Evolutionary conservation across 2,329 filamentous ascomycete genomes (phyloP).

Genomic region (Fusarium mexicanum): DNA sequence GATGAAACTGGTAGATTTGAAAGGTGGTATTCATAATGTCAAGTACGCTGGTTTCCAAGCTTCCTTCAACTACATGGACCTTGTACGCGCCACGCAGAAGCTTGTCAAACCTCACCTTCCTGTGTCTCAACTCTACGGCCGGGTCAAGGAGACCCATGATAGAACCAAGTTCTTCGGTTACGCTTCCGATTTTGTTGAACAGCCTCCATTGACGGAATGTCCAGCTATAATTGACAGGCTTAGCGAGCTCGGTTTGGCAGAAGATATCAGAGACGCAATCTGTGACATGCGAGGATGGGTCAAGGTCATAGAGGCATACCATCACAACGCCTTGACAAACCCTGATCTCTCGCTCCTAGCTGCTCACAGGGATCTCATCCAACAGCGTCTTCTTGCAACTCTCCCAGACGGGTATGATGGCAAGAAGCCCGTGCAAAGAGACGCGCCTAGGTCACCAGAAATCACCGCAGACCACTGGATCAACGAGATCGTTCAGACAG

Average conservation of each 20-base stretch:
- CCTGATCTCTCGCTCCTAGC: neutral
- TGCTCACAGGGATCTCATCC: conserved; percentile 7
- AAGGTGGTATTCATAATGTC: neutral
- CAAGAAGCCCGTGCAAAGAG: neutral
- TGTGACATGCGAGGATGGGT: neutral
- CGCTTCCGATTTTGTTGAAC: neutral
- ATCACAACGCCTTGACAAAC: neutral
- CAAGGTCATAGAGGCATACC: neutral
- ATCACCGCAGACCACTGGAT: neutral
- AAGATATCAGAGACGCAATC: neutral
- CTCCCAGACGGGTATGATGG: neutral
- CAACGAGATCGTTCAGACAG: neutral
- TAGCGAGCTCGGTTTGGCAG: too few relatives aligned
- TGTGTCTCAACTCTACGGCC: neutral
- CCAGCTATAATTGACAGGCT: too few relatives aligned
- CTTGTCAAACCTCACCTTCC: neutral
- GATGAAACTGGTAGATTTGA: neutral
- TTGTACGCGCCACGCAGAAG: neutral
- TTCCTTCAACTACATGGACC: conserved; percentile 16
- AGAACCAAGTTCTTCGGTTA: neutral
- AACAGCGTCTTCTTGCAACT: neutral
- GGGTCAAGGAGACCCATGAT: neutral
- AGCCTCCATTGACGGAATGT: too few relatives aligned
- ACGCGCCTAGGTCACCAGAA: rapidly evolving
- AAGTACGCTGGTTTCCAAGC: neutral